These are phyloP conservation scores for Termitomyces sp. DNA, from an alignment of 768 basidiomycete genomes.

Conservation along the genomic window DNA sequence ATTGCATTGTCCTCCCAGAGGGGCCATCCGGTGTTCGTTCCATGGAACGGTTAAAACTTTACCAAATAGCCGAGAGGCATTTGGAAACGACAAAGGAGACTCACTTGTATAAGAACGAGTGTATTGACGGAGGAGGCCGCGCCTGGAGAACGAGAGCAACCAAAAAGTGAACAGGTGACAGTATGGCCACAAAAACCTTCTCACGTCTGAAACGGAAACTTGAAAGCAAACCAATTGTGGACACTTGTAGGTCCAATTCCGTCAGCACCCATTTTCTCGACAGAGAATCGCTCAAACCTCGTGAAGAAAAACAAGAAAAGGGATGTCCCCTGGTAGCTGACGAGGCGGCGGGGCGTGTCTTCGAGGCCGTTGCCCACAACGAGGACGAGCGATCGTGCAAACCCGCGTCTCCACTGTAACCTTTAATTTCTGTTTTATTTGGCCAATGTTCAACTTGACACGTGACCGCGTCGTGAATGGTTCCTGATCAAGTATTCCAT, in stretches of 20 bases:
- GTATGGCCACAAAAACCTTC: slow-evolving; percentile 24
- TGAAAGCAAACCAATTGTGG: slow-evolving; percentile 36
- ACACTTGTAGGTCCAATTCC: slow-evolving; percentile 48
- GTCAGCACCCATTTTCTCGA: slow-evolving; percentile 18
- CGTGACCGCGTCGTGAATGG: slow-evolving; percentile 39
- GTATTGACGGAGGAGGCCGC: slow-evolving; percentile 69
- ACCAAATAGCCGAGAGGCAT: slow-evolving; percentile 2
- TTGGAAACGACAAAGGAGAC: slow-evolving; percentile 16
- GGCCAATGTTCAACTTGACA: slow-evolving; percentile 44
- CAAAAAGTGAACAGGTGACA: slow-evolving; percentile 13
- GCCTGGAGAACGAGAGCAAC: slow-evolving; percentile 33
- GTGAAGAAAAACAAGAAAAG: slow-evolving; percentile 17
- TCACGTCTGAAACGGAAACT: slow-evolving; percentile 29
- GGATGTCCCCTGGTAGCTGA: slow-evolving; percentile 19
- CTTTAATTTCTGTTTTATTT: slow-evolving; percentile 35
- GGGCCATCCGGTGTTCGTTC: slow-evolving; percentile 8
- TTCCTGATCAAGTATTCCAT: slow-evolving; percentile 14
- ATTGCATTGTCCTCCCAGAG: slow-evolving; percentile 18
- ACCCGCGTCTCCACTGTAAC: slow-evolving; percentile 17
- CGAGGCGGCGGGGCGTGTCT: slow-evolving; percentile 9
- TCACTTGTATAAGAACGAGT: slow-evolving; percentile 52
- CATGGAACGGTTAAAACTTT: neutral
- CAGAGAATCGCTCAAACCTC: slow-evolving; percentile 11
- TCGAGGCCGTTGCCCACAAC: slow-evolving; percentile 12
- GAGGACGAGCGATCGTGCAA: slow-evolving; percentile 20